Conservation (phyloP, 495 filamentous ascomycete genomes). For the Penicillium steckii region DNA sequence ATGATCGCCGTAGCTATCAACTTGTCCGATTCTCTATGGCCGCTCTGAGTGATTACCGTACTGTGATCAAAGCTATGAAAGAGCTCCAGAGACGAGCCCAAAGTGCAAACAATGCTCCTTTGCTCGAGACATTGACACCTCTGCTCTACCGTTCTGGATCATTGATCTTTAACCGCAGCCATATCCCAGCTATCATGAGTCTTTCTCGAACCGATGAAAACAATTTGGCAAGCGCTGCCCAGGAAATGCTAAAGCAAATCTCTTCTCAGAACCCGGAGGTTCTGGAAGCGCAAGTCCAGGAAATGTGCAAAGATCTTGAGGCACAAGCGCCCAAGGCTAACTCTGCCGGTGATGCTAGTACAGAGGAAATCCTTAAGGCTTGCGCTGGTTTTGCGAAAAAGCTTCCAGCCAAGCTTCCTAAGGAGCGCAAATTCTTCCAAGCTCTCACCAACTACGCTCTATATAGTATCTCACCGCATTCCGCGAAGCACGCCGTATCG, state of each 20-base stretch:
- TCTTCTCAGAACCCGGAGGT: constrained; percentile 84
- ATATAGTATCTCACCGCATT: constrained; percentile 75
- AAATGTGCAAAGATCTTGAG: constrained; percentile 82
- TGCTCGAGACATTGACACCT: constrained; percentile 79
- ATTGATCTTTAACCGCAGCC: constrained; percentile 89
- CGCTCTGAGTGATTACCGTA: constrained; percentile 88
- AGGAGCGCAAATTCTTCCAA: constrained; percentile 80
- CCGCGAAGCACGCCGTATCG: constrained; percentile 89
- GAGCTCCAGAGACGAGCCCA: constrained; percentile 84
- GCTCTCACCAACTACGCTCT: constrained; percentile 77
- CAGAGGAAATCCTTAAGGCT: constrained; percentile 88
- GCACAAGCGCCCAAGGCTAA: constrained; percentile 70
- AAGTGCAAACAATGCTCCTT: constrained; percentile 52
- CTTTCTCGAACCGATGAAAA: constrained; percentile 79
- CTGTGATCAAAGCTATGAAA: constrained; percentile 82
- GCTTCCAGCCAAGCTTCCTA: constrained; percentile 80
- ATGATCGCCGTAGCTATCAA: constrained; percentile 89
- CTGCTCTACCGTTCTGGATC: constrained; percentile 80
- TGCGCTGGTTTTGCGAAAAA: constrained; percentile 85
- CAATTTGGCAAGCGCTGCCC: constrained; percentile 71
- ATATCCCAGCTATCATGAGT: constrained; percentile 85
- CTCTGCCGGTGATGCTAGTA: constrained; percentile 61
- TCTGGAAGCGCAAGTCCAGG: constrained; percentile 86
- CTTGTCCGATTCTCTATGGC: constrained; percentile 82
- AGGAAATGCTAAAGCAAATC: constrained; percentile 91